Conservation (phyloP, 768 basidiomycete genomes). For the Rhizopogon vulgaris region DNA sequence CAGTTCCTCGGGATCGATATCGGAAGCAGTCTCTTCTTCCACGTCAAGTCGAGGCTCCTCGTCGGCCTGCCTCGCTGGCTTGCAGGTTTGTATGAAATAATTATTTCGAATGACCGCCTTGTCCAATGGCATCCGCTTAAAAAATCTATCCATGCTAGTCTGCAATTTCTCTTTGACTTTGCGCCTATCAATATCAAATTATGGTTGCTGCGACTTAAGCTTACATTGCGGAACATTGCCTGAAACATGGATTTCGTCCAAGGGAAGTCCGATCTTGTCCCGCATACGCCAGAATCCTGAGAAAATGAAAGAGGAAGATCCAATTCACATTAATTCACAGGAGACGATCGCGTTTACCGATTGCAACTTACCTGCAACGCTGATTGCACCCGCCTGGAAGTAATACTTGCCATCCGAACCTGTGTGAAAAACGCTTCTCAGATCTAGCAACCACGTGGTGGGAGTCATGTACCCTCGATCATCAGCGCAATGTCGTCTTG, state of each 20-base stretch:
- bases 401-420: constrained; percentile 66
- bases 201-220: constrained; percentile 12
- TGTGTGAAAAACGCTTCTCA: constrained; percentile 19
- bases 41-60: neutral
- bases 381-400: constrained; percentile 69
- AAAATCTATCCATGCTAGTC: constrained; percentile 61
- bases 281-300: constrained; percentile 71
- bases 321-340: neutral
- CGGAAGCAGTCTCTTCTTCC: constrained; percentile 9
- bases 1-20: constrained; percentile 57
- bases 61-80: constrained; percentile 13
- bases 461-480: constrained; percentile 43
- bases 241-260: constrained; percentile 66
- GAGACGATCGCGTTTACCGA: neutral
- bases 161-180: constrained; percentile 58
- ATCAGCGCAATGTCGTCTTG: constrained; percentile 56
- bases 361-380: constrained; percentile 45
- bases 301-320: constrained; percentile 1
- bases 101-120: constrained; percentile 72
- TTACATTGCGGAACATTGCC: constrained; percentile 72
- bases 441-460: constrained; percentile 4
- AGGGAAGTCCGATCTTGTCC: constrained; percentile 68
- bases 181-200: constrained; percentile 2
- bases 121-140: constrained; percentile 57
- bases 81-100: constrained; percentile 43